phyloP scores from a whole-genome alignment of 2,329 filamentous ascomycete genomes.

The Chrysosphaeria jannelii region DNA sequence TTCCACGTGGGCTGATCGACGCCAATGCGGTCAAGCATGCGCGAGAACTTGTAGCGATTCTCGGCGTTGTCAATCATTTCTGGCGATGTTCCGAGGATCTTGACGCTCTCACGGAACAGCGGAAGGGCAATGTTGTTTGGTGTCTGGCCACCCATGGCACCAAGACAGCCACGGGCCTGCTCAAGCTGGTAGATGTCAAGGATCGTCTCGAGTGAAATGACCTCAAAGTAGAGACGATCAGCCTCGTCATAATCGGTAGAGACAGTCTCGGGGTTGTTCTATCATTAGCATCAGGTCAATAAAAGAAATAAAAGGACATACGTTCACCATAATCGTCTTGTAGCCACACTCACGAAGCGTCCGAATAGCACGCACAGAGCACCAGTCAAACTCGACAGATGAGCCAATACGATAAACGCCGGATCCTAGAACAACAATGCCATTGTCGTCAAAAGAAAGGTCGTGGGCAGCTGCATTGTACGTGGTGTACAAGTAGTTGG shows the following conservation, averaged over 20 bases:
- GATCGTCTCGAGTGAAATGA: conserved; percentile 68
- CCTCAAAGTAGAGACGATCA: conserved; percentile 86
- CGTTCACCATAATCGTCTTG: conserved; percentile 90
- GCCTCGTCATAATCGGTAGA: conserved; percentile 83
- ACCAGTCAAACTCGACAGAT: conserved; percentile 98
- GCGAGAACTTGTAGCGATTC: conserved; percentile 95
- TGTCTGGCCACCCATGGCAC: conserved; percentile 90
- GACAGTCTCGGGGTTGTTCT: conserved; percentile 68
- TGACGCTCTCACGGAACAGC: conserved; percentile 65
- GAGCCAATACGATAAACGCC: conserved; percentile 94
- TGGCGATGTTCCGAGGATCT: conserved; percentile 79
- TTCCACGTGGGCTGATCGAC: conserved; percentile 98
- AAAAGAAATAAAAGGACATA: conserved; percentile 2
- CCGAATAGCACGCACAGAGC: conserved; percentile 76
- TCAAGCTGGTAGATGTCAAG: conserved; percentile 86
- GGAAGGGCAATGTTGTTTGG: conserved; percentile 93
- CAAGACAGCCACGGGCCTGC: conserved; percentile 52
- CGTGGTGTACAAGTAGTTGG: conserved; percentile 89
- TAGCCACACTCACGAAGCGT: conserved; percentile 57
- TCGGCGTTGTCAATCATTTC: conserved; percentile 98
- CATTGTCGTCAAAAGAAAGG: conserved; percentile 58
- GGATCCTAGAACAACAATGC: conserved; percentile 86
- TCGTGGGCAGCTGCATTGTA: conserved; percentile 82
- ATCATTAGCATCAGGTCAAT: conserved; percentile 2
- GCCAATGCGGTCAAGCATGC: conserved; percentile 80